Percentiles rank a stretch among this genome's conserved stretches.
These are phyloP conservation scores for Coemansia sp. DNA, from an alignment of 192 early-diverging fungal species.

Conservation along the genomic window DNA sequence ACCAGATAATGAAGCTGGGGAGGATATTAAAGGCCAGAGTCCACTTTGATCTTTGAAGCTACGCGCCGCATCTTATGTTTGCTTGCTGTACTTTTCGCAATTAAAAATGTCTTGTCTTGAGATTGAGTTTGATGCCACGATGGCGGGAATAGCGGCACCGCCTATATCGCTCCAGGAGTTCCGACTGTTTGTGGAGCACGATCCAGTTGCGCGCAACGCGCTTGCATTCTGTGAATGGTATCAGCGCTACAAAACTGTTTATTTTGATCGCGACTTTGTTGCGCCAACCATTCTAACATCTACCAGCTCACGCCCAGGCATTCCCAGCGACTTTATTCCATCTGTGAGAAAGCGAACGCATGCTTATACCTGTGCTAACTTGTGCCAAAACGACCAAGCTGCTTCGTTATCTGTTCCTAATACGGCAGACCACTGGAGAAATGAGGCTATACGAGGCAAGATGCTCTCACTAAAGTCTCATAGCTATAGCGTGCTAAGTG, in stretches of 20 bases:
- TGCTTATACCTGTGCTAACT: not conserved
- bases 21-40: too few species aligned
- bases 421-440: not conserved
- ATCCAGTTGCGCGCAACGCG: conserved; percentile 29
- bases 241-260: conserved; percentile 39
- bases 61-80: too few species aligned
- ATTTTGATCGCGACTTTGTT: conserved; percentile 29
- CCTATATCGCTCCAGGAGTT: conserved; percentile 44
- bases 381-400: not conserved
- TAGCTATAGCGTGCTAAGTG: conserved; percentile 26
- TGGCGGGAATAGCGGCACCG: conserved; percentile 36
- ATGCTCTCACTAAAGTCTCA: conserved; percentile 20
- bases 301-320: conserved; percentile 10
- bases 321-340: conserved; percentile 6
- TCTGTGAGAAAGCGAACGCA: not conserved
- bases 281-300: conserved; percentile 7
- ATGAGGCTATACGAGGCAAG: not conserved
- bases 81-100: too few species aligned
- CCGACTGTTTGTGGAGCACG: conserved; percentile 27
- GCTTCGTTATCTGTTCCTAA: conserved; percentile 26
- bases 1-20: too few species aligned
- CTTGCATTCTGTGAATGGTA: conserved; percentile 50
- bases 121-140: conserved; percentile 38
- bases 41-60: too few species aligned
- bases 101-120: not conserved